A percentile compares a stretch with the other conserved stretches of the same genome.
Conservation (phyloP, 495 filamentous ascomycete genomes). For the Lophiotrema nucula region DNA sequence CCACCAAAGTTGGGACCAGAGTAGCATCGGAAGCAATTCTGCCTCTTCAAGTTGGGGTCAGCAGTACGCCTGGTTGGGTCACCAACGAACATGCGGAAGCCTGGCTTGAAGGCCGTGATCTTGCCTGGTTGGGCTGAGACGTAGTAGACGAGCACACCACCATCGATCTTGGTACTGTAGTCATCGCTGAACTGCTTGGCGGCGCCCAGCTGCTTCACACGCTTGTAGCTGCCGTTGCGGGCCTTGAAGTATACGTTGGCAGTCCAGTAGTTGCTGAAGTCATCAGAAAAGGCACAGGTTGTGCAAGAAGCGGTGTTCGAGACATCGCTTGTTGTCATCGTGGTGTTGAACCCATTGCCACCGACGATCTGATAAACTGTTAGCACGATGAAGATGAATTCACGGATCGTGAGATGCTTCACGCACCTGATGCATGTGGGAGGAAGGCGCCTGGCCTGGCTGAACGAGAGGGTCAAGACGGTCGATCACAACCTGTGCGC, state of each 20-base stretch:
- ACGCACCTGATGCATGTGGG: conserved; percentile 34
- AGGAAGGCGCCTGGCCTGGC: conserved; percentile 27
- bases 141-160: conserved; percentile 26
- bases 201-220: conserved; percentile 20
- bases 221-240: conserved; percentile 28
- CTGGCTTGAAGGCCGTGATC: conserved; percentile 47
- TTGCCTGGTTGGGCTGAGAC: conserved; percentile 24
- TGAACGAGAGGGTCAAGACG: conserved; percentile 27
- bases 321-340: conserved; percentile 24
- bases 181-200: conserved; percentile 47
- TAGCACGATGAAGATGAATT: too few relatives aligned
- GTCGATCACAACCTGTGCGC: conserved; percentile 24
- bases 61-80: conserved; percentile 16
- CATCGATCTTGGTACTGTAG: conserved; percentile 45
- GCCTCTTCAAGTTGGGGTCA: conserved; percentile 9
- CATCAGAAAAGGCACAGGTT: conserved; percentile 17
- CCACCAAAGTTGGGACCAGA: conserved; percentile 26
- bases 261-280: conserved; percentile 28
- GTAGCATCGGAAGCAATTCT: conserved; percentile 29
- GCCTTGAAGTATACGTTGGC: conserved; percentile 32
- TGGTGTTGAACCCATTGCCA: conserved; percentile 32
- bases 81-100: conserved; percentile 28
- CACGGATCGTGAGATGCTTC: too few relatives aligned
- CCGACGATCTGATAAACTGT: conserved; percentile 49
- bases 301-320: conserved; percentile 14